A percentile compares a stretch with the other conserved stretches of the same genome.
Conservation (phyloP, 371 early-diverging fungal genomes). For the Haplosporangium sp. region DNA sequence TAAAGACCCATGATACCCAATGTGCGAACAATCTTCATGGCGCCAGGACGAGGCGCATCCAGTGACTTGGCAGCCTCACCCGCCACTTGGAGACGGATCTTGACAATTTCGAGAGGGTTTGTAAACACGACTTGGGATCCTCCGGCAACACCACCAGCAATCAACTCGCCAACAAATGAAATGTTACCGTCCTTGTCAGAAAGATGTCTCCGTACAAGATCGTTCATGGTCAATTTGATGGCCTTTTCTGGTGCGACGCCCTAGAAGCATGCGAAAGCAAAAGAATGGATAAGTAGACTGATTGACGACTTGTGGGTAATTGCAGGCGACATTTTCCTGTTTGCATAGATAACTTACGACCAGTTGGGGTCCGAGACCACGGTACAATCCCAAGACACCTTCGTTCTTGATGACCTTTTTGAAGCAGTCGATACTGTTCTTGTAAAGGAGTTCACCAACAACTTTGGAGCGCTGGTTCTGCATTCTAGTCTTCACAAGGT, state of each 20-base stretch:
- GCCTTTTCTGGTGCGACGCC: slow-evolving; percentile 94
- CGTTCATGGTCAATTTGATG: slow-evolving; percentile 97
- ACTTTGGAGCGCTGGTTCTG: slow-evolving; percentile 96
- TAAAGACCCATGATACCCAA: slow-evolving; percentile 95
- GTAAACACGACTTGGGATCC: slow-evolving; percentile 86
- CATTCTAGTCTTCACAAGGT: slow-evolving; percentile 98
- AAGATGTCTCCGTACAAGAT: slow-evolving; percentile 82
- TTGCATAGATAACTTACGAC: slow-evolving; percentile 61
- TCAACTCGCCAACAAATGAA: slow-evolving; percentile 74
- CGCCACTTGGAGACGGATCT: slow-evolving; percentile 96
- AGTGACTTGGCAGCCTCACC: slow-evolving; percentile 79
- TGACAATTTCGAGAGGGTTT: slow-evolving; percentile 97
- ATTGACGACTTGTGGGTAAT: neutral
- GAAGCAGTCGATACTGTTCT: slow-evolving; percentile 95
- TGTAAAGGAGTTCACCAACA: slow-evolving; percentile 93
- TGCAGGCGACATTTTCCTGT: neutral
- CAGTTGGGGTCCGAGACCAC: slow-evolving; percentile 94
- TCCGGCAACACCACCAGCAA: slow-evolving; percentile 93
- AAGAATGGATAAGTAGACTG: too few relatives aligned
- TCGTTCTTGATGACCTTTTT: slow-evolving; percentile 93
- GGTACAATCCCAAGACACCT: slow-evolving; percentile 91
- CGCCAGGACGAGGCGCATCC: slow-evolving; percentile 76
- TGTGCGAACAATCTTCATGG: slow-evolving; percentile 89
- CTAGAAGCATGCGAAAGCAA: slow-evolving; percentile 2
- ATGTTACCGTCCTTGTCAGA: slow-evolving; percentile 79